A percentile compares a stretch with the other conserved stretches of the same genome.
Evolutionary conservation across 805 yeast genomes (phyloP).

Genomic region (Monosporozyma aquatica): DNA sequence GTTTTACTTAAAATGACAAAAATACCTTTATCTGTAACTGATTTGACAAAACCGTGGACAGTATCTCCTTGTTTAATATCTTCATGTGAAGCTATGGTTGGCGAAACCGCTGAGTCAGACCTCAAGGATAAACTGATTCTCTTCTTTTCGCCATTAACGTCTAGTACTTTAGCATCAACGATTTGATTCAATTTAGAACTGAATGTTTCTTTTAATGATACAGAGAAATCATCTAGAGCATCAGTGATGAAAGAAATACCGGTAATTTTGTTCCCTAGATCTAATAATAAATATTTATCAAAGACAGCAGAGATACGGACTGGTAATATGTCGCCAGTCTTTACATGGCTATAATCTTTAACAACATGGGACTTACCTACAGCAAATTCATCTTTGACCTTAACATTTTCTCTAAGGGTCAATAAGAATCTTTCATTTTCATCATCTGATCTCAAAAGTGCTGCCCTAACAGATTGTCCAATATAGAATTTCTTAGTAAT

Average conservation of each 20-base stretch:
- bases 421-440: constrained; percentile 63
- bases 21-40: constrained; percentile 65
- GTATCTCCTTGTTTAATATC: constrained; percentile 63
- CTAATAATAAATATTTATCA: constrained; percentile 55
- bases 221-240: constrained; percentile 59
- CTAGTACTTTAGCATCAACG: constrained; percentile 45
- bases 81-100: constrained; percentile 36
- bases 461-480: constrained; percentile 64
- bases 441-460: constrained; percentile 58
- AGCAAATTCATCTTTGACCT: constrained; percentile 43
- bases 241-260: constrained; percentile 62
- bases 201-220: constrained; percentile 42
- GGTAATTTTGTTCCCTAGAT: constrained; percentile 51
- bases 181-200: constrained; percentile 38
- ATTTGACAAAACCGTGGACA: constrained; percentile 73
- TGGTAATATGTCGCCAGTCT: constrained; percentile 48
- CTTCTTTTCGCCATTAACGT: constrained; percentile 33
- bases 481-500: constrained; percentile 45
- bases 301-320: constrained; percentile 53
- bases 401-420: constrained; percentile 43
- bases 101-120: constrained; percentile 40
- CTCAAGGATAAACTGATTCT: constrained; percentile 61
- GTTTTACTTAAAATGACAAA: constrained; percentile 67
- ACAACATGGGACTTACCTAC: constrained; percentile 41
- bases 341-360: constrained; percentile 37